phyloP scores from a whole-genome alignment of 2,329 filamentous ascomycete species.

The Aureobasidium sp. region DNA sequence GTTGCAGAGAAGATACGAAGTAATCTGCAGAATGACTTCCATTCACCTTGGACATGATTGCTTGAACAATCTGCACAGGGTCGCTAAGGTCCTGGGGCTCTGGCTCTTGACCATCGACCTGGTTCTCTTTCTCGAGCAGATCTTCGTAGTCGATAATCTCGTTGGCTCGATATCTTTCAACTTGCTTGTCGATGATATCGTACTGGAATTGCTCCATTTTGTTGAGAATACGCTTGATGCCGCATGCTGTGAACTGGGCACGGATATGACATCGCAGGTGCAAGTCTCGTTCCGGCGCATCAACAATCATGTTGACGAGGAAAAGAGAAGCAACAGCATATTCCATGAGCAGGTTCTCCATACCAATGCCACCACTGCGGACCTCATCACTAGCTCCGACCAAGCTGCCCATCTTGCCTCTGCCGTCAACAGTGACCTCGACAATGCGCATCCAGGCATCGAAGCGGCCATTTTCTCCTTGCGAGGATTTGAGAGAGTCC shows the following conservation, averaged over 20 bases:
- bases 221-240: slow-evolving; percentile 83
- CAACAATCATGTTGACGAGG: slow-evolving; percentile 92
- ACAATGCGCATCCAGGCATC: slow-evolving; percentile 98
- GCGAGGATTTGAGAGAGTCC: slow-evolving; percentile 80
- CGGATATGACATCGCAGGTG: slow-evolving; percentile 89
- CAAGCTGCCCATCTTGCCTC: slow-evolving; percentile 97
- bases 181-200: slow-evolving; percentile 96
- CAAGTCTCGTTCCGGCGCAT: slow-evolving; percentile 81
- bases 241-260: slow-evolving; percentile 91
- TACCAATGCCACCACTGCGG: slow-evolving; percentile 90
- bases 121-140: slow-evolving; percentile 83
- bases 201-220: slow-evolving; percentile 99
- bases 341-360: slow-evolving; percentile 99
- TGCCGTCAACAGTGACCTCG: slow-evolving; percentile 91
- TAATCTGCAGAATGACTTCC: slow-evolving; percentile 88
- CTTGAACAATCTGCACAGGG: slow-evolving; percentile 86
- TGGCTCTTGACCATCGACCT: slow-evolving; percentile 76
- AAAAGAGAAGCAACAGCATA: slow-evolving; percentile 93
- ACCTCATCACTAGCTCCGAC: slow-evolving; percentile 96
- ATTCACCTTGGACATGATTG: slow-evolving; percentile 76
- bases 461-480: slow-evolving; percentile 89
- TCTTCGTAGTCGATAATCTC: slow-evolving; percentile 98
- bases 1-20: slow-evolving; percentile 90
- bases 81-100: slow-evolving; percentile 90
- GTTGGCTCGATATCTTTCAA: slow-evolving; percentile 86